Conservation (phyloP, 257 asterid genomes). For the Solanum medicagineum region DNA sequence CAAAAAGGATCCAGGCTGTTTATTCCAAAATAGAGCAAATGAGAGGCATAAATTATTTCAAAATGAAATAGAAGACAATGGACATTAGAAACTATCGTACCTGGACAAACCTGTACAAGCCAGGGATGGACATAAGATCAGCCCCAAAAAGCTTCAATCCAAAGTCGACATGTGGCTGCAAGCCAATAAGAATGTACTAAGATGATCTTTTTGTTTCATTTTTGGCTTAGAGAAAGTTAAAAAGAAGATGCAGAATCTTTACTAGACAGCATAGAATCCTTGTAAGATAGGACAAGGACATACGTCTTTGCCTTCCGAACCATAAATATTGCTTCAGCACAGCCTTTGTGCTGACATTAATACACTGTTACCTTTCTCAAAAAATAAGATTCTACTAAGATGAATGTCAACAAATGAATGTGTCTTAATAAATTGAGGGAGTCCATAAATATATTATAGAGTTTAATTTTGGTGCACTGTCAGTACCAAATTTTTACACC, state of each 20-base stretch:
- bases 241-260: not conserved
- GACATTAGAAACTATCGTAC: conserved; percentile 19
- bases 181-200: conserved; percentile 8
- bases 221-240: not conserved
- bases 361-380: not conserved
- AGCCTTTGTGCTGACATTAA: not conserved
- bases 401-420: not conserved
- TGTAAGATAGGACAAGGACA: not conserved
- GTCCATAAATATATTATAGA: not conserved
- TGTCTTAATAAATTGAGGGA: not conserved
- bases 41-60: not conserved
- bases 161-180: conserved; percentile 93
- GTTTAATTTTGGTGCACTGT: too few species aligned
- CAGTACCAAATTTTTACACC: too few species aligned
- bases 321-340: not conserved
- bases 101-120: conserved; percentile 70
- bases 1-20: not conserved
- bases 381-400: not conserved
- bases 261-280: not conserved
- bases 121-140: conserved; percentile 98
- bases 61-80: not conserved
- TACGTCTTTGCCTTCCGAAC: not conserved
- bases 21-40: not conserved
- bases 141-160: conserved; percentile 86
- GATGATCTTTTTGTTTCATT: not conserved